Percentiles rank a stretch among this genome's conserved stretches.
Conservation (phyloP, 371 early-diverging fungal species). For the Choanephora cucurbitarum region DNA sequence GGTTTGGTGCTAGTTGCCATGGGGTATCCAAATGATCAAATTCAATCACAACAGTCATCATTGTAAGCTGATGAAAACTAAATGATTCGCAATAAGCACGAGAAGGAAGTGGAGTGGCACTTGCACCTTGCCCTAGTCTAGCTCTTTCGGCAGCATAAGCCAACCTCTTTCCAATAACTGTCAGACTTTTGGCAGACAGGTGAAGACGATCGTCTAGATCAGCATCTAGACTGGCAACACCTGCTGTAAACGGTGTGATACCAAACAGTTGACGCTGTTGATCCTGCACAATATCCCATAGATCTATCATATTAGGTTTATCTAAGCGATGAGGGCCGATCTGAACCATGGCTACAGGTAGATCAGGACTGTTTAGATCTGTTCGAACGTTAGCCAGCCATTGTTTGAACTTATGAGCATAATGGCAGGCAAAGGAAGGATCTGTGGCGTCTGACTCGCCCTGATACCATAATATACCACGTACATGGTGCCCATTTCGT, state of each 20-base stretch:
- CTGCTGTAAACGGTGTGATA: neutral
- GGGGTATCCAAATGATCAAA: neutral
- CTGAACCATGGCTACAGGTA: constrained; percentile 36
- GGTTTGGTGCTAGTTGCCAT: neutral
- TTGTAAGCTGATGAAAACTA: neutral
- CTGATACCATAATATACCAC: constrained; percentile 50
- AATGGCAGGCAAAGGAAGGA: constrained; percentile 1
- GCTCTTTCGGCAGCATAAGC: constrained; percentile 26
- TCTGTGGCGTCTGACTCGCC: constrained; percentile 43
- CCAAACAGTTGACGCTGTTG: constrained; percentile 22
- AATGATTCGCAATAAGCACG: constrained; percentile 3
- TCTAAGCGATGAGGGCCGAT: constrained; percentile 27
- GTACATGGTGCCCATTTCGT: constrained; percentile 19
- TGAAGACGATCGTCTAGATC: constrained; percentile 43
- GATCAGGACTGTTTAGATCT: constrained; percentile 6
- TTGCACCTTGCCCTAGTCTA: neutral
- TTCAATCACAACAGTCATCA: neutral
- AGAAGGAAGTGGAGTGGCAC: constrained; percentile 9
- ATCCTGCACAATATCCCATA: constrained; percentile 33
- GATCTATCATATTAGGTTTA: constrained; percentile 1
- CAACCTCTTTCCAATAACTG: constrained; percentile 30
- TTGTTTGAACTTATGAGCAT: constrained; percentile 14
- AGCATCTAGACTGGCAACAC: constrained; percentile 34
- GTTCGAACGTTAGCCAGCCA: constrained; percentile 18
- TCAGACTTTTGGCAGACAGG: constrained; percentile 31